phyloP scores from a whole-genome alignment of 176 grass and related monocot genomes.

The Thalia dealbata region DNA sequence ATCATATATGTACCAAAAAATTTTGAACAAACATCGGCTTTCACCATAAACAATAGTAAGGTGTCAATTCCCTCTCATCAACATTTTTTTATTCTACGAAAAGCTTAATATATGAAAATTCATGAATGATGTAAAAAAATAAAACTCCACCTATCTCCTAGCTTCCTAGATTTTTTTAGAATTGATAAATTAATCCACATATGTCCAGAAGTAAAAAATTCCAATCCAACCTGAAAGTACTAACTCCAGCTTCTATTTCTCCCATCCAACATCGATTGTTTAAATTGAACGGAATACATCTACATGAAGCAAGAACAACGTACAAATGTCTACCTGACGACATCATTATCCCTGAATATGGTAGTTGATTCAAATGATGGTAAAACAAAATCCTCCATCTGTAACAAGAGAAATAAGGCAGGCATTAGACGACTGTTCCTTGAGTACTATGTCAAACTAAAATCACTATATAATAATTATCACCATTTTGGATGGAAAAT shows the following conservation, averaged over 20 bases:
- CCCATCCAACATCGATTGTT: background rate
- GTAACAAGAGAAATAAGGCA: background rate
- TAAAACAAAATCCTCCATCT: conserved; percentile 71
- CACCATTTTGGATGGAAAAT: background rate
- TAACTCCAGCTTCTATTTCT: background rate
- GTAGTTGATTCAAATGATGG: conserved; percentile 55
- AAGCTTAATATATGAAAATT: too few relatives aligned
- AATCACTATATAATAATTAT: background rate
- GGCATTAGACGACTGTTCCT: background rate
- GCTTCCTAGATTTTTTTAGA: too few relatives aligned
- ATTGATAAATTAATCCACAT: background rate
- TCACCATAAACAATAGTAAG: too few relatives aligned
- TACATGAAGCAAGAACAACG: background rate
- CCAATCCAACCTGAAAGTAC: background rate
- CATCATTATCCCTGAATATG: conserved; percentile 79
- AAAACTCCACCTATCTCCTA: too few relatives aligned
- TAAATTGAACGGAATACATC: background rate
- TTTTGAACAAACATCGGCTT: too few relatives aligned
- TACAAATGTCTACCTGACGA: conserved; percentile 42
- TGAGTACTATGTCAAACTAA: background rate
- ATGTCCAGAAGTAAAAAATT: too few relatives aligned
- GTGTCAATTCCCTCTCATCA: too few relatives aligned
- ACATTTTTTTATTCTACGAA: too few relatives aligned
- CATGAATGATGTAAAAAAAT: too few relatives aligned
- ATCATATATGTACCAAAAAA: background rate